Evolutionary conservation across 1,284 basidiomycete species (phyloP).

Genomic region (Thecaphora thlaspeos): DNA sequence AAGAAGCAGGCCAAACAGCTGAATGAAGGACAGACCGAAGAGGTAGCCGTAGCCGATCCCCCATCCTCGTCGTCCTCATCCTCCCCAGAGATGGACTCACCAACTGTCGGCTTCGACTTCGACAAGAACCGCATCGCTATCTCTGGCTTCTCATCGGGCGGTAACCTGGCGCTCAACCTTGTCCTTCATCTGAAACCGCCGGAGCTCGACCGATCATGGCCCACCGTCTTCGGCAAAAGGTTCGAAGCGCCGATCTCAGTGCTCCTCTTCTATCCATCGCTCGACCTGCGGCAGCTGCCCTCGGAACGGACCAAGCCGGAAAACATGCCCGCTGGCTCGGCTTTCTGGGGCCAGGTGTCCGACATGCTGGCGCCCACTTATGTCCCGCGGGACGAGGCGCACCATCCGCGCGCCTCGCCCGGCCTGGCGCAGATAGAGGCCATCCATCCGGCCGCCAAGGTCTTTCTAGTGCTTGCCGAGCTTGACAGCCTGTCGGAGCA

Average conservation of each 20-base stretch:
- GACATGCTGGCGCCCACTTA: constrained; percentile 36
- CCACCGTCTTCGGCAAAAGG: constrained; percentile 13
- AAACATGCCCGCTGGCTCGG: constrained; percentile 18
- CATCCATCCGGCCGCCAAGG: constrained; percentile 25
- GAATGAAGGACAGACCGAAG: constrained; percentile 19
- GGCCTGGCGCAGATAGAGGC: constrained; percentile 36
- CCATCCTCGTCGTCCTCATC: neutral
- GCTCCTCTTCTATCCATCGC: constrained; percentile 43
- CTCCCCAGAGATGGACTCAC: neutral
- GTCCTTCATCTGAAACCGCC: constrained; percentile 32
- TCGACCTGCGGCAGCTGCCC: constrained; percentile 36
- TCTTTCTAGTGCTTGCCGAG: constrained; percentile 38
- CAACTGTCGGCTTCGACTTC: constrained; percentile 13
- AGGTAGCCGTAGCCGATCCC: constrained; percentile 7
- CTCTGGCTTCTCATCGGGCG: constrained; percentile 51
- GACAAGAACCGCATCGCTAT: constrained; percentile 25
- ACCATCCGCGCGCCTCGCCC: constrained; percentile 37
- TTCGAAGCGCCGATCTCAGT: constrained; percentile 28
- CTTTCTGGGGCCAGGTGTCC: constrained; percentile 27
- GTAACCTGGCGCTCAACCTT: constrained; percentile 46
- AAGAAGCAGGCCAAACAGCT: constrained; percentile 13
- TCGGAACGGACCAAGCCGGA: constrained; percentile 30
- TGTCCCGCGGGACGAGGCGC: constrained; percentile 18
- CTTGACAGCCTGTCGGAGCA: constrained; percentile 40
- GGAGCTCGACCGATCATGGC: constrained; percentile 24